These are phyloP conservation scores for Rhazya stricta DNA, from an alignment of 257 asterid species.

Conservation along the genomic window DNA sequence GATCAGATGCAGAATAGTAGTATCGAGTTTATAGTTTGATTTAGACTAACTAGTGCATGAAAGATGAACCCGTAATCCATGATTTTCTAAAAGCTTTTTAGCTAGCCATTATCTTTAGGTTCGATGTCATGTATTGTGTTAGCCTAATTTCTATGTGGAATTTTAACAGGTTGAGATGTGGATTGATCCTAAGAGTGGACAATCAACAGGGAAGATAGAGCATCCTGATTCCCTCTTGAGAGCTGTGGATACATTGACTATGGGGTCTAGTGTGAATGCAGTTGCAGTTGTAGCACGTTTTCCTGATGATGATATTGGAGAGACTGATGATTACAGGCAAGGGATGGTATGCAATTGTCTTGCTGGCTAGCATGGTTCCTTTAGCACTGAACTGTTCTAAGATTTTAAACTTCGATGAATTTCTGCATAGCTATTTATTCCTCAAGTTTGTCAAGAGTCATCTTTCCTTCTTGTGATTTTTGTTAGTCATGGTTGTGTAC, in stretches of 20 bases:
- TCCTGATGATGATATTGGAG: conserved; percentile 73
- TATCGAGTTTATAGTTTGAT: neutral
- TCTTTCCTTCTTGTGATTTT: neutral
- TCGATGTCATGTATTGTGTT: neutral
- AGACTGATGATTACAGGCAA: conserved; percentile 58
- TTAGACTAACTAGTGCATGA: neutral
- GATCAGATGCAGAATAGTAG: neutral
- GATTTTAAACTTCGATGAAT: neutral
- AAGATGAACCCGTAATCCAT: neutral
- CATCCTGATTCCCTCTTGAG: conserved; percentile 74
- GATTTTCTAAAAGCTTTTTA: neutral
- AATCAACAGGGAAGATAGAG: conserved; percentile 76
- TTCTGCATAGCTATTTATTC: neutral
- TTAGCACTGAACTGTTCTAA: neutral
- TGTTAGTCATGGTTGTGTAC: neutral
- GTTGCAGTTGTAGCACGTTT: conserved; percentile 87
- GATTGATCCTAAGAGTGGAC: conserved; percentile 70
- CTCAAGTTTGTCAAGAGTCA: neutral
- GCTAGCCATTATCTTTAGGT: neutral
- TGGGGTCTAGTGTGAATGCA: conserved; percentile 55
- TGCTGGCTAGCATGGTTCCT: neutral
- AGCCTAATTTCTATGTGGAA: neutral
- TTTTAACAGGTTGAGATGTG: conserved; percentile 65
- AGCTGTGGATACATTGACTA: conserved; percentile 58
- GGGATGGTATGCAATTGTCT: conserved; percentile 49